A percentile compares a stretch with the other conserved stretches of the same genome.
Conservation (phyloP, 1,284 basidiomycete species). For the Cerioporus squamosus region DNA sequence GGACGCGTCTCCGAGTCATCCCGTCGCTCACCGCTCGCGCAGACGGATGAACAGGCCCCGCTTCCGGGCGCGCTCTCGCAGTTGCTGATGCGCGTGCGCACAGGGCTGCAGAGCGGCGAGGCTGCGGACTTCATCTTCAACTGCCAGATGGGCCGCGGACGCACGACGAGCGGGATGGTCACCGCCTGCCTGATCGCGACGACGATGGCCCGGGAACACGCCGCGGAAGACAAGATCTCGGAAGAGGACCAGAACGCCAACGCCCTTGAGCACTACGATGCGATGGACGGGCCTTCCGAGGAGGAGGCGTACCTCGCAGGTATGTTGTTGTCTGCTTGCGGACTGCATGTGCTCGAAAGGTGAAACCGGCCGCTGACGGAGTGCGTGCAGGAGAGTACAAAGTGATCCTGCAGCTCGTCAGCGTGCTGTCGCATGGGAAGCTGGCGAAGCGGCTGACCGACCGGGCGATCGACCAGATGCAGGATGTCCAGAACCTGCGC, state of each 20-base stretch:
- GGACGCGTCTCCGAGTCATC: constrained; percentile 5
- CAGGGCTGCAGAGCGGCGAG: constrained; percentile 54
- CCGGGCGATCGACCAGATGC: constrained; percentile 87
- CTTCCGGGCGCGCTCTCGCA: constrained; percentile 84
- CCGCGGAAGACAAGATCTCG: constrained; percentile 33
- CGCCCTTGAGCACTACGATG: constrained; percentile 55
- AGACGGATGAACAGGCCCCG: constrained; percentile 97
- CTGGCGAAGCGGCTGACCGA: constrained; percentile 94
- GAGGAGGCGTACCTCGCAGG: constrained; percentile 88
- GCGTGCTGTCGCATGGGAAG: constrained; percentile 87
- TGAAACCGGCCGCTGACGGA: neutral
- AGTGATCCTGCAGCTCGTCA: constrained; percentile 92
- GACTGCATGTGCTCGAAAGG: too few species aligned
- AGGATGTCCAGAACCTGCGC: constrained; percentile 92
- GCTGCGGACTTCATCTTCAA: constrained; percentile 86
- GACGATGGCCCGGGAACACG: constrained; percentile 63
- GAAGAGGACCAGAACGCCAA: constrained; percentile 41
- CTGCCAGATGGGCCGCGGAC: constrained; percentile 86
- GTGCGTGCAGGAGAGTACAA: constrained; percentile 88
- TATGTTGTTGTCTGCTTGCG: too few species aligned
- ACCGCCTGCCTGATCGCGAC: constrained; percentile 88
- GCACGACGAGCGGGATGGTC: constrained; percentile 93
- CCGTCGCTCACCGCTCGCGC: constrained; percentile 5
- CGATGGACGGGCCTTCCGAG: constrained; percentile 80
- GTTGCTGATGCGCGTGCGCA: constrained; percentile 74